phyloP scores from a whole-genome alignment of 202 grass and related monocot species.

The Setaria viridis region DNA sequence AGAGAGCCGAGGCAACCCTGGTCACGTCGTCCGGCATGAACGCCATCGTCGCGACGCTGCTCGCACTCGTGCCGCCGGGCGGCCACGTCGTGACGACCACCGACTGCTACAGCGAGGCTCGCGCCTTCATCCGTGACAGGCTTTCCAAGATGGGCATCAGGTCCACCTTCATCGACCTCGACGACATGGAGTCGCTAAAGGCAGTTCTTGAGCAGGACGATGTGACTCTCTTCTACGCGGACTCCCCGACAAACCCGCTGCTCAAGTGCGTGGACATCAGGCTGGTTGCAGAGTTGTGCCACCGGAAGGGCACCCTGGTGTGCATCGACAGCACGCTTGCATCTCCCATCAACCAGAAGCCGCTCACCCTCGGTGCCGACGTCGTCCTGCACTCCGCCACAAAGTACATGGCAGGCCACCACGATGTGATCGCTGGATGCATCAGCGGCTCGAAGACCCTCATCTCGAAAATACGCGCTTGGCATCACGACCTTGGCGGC shows the following conservation, averaged over 20 bases:
- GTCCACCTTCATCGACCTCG: slow-evolving; percentile 52
- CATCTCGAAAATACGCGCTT: slow-evolving; percentile 55
- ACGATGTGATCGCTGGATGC: slow-evolving; percentile 73
- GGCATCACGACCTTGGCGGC: slow-evolving; percentile 66
- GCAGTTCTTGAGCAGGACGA: slow-evolving; percentile 36
- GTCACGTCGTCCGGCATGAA: slow-evolving; percentile 81
- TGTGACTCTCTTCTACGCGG: slow-evolving; percentile 70
- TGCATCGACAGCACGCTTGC: slow-evolving; percentile 82
- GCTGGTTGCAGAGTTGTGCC: slow-evolving; percentile 55
- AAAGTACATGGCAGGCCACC: slow-evolving; percentile 78
- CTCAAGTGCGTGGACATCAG: slow-evolving; percentile 69
- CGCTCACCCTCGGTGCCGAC: slow-evolving; percentile 65
- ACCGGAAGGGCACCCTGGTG: slow-evolving; percentile 64
- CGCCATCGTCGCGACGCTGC: slow-evolving; percentile 59
- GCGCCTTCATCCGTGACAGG: slow-evolving; percentile 61
- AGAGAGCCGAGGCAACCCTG: slow-evolving; percentile 62
- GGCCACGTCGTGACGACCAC: slow-evolving; percentile 65
- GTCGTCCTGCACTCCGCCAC: slow-evolving; percentile 77
- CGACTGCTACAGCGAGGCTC: slow-evolving; percentile 65
- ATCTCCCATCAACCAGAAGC: slow-evolving; percentile 78
- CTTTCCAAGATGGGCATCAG: slow-evolving; percentile 60
- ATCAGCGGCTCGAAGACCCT: slow-evolving; percentile 61
- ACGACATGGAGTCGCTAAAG: slow-evolving; percentile 16
- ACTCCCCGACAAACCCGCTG: slow-evolving; percentile 73
- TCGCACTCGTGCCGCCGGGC: slow-evolving; percentile 53